Conservation (phyloP, 2,329 filamentous ascomycete species). For the Nemania bipapillata region DNA sequence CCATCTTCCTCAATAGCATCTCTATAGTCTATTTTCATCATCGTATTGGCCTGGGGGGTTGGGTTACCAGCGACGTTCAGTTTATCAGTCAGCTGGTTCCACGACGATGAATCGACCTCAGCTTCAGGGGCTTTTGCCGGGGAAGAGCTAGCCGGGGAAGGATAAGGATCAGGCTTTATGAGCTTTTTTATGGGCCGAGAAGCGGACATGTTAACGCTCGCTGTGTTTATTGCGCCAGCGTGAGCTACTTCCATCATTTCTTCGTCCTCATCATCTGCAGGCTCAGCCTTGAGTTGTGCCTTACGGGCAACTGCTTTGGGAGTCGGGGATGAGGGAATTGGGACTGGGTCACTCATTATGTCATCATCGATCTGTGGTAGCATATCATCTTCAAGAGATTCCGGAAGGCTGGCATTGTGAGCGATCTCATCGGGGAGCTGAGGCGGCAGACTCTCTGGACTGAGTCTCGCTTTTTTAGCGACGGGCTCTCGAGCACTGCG, state of each 20-base stretch:
- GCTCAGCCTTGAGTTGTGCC: slow-evolving; percentile 61
- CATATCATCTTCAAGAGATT: slow-evolving; percentile 69
- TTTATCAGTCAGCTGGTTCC: slow-evolving; percentile 87
- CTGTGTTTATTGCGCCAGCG: slow-evolving; percentile 72
- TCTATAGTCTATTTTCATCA: slow-evolving; percentile 83
- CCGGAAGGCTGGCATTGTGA: slow-evolving; percentile 68
- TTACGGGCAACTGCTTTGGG: slow-evolving; percentile 81
- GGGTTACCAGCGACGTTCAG: slow-evolving; percentile 86
- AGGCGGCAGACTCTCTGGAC: slow-evolving; percentile 61
- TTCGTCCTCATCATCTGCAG: slow-evolving; percentile 75
- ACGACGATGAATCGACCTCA: slow-evolving; percentile 80
- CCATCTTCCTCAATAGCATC: slow-evolving; percentile 95
- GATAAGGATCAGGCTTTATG: slow-evolving; percentile 72
- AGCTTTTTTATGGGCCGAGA: slow-evolving; percentile 80
- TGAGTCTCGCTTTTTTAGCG: slow-evolving; percentile 67
- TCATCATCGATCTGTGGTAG: slow-evolving; percentile 58
- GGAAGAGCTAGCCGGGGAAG: slow-evolving; percentile 80
- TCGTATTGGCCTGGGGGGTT: slow-evolving; percentile 67
- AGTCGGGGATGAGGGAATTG: slow-evolving; percentile 79
- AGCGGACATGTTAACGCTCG: slow-evolving; percentile 86
- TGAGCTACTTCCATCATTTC: slow-evolving; percentile 89
- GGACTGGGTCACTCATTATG: slow-evolving; percentile 86
- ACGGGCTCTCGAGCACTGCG: slow-evolving; percentile 63
- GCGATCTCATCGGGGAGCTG: slow-evolving; percentile 63
- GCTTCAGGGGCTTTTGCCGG: slow-evolving; percentile 70